A percentile compares a stretch with the other conserved stretches of the same genome.
Conservation (phyloP, 2,329 filamentous ascomycete species). For the Penicillium sp. region DNA sequence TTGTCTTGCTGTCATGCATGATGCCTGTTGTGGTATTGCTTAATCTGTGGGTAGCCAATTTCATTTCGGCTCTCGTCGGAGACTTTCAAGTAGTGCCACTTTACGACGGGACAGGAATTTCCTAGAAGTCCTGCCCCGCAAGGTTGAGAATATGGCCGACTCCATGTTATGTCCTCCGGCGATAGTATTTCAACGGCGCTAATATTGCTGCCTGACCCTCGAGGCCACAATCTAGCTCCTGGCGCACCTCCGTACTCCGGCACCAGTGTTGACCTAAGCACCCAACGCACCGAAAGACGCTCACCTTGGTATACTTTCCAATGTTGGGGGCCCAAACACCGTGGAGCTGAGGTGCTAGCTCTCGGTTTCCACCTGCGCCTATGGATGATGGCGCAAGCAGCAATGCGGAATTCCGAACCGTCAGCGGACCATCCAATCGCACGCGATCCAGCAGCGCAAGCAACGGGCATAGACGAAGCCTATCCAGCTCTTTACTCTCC, state of each 20-base stretch:
- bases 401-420: constrained; percentile 33
- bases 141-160: neutral
- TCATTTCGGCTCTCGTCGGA: neutral
- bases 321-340: constrained; percentile 25
- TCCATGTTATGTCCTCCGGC: neutral
- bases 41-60: constrained; percentile 13
- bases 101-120: neutral
- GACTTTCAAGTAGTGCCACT: constrained; percentile 8
- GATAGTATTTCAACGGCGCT: neutral
- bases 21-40: constrained; percentile 16
- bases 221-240: constrained; percentile 11
- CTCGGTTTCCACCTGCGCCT: constrained; percentile 32
- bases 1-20: constrained; percentile 17
- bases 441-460: constrained; percentile 40
- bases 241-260: constrained; percentile 2
- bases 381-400: constrained; percentile 42
- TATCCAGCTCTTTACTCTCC: constrained; percentile 69
- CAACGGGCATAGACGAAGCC: constrained; percentile 55
- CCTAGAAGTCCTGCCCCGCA: neutral
- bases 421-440: constrained; percentile 32
- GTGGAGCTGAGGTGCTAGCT: constrained; percentile 27
- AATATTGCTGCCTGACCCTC: constrained; percentile 12
- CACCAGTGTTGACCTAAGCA: constrained; percentile 8
- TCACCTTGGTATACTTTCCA: constrained; percentile 6
- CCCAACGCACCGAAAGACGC: constrained; percentile 2